Base-by-base conservation (phyloP, 768 basidiomycete species). In the Phaeotremella skinneri region DNA sequence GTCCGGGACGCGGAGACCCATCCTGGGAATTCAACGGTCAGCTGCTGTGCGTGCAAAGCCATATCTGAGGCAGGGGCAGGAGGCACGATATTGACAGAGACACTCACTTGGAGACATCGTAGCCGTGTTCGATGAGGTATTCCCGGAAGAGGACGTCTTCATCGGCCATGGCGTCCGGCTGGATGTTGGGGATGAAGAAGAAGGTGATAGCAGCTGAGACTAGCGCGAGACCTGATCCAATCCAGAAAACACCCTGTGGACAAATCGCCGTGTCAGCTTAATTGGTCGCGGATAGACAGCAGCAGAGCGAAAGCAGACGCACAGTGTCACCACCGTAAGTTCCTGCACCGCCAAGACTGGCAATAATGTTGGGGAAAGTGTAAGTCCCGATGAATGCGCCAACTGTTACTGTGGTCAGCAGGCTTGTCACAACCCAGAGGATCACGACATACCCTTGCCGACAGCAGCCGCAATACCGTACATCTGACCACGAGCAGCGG, bases 401-500 rank as follows among this genome's bases (percentile, higher is more conserved):
- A 11, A 76, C 58, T 58, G 30, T 13, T 43, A 13, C 29, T n/a
- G n/a, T 13, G 6, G 54, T 47, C 27, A 47, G 54, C 25, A 4
- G 11, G 29, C 17, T 13, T 59, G 14, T 17, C 11, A 11, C 16
- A 32, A 2, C 7, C 6, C 4, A 7, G 20, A 48, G 1, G 20
- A 20, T 32, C 9, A 31, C n/a, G 21, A 52, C 62, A 27, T 37
- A 56, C 55, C 58, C 58, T 79, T 79, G 4, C 79, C 92, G 49
- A 89, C 70, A 14, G 91, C 91, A 42, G 92, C 90, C 5, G 90
- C 91, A 27, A 85, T 57, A 25, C 91, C 91, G 70, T 93, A 92
- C 76, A 85, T 88, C 49, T 69, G 66, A 29, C 70, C 69, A 42
- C 71, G 63, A 16, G 71, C 59, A 32, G 66, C 90, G 0, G 92